Base-by-base conservation (phyloP, 1,139 yeast species). In the Sugiyamaella novakii region DNA sequence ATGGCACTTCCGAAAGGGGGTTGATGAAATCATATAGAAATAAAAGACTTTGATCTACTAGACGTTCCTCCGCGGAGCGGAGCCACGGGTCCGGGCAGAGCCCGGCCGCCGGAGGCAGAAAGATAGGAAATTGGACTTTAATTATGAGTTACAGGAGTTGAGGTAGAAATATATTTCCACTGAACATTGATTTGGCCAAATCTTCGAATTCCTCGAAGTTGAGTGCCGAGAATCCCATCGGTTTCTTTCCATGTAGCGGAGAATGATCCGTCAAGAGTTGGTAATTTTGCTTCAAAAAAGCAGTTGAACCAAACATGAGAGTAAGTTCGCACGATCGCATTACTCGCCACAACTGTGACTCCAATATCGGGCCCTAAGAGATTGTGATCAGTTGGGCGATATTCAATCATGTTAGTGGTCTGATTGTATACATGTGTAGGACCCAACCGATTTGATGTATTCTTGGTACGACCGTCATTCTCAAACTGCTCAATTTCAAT, bases 201-300 rank as follows among this genome's bases (percentile, higher is more conserved):
- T 10, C 77, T 57, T 50, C 71, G 71, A 3, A 69, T 51, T 0
- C 95, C 94, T 46, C 75, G 75, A 43, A 72, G 71, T 12, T 63
- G 59, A 0, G 82, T 73, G 0, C 95, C 96, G 54, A 75, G 76
- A 57, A 74, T 75, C 0, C 96, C 96, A 61, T 88, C 96, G 53
- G 84, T 67, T 1, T 80, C 76, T 2, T 72, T 71, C 94, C 91
- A 84, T 5, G 52, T 44, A 3, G 70, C 60, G 6, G 53, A 49
- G 37, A 65, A 60, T 30, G 59, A 48, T 38, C 67, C 61, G 1
- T 17, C 12, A 7, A 43, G 18, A 10, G 12, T 17, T 31, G 53
- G 47, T 25, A 49, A 44, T 17, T 3, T 22, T 8, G 61, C 57
- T 54, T 71, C 75, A 48, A 69, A 65, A 47, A 56, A 58, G 1